A percentile compares a stretch with the other conserved stretches of the same genome.
phyloP scores from a whole-genome alignment of 306 rosid species.

The Vachellia collinsii region DNA sequence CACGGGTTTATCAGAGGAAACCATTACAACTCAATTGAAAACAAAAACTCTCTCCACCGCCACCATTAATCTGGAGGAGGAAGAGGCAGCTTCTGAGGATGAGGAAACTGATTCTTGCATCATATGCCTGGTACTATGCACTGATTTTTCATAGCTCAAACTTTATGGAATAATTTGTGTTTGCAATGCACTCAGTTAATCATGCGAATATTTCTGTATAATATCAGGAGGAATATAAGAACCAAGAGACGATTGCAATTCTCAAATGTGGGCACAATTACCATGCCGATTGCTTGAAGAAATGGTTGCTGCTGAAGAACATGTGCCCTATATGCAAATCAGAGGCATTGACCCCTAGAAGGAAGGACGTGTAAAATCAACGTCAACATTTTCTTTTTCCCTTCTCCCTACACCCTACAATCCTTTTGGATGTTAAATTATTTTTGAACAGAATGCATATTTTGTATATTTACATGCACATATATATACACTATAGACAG shows the following conservation, averaged over 20 bases:
- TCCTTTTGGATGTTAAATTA: conserved; percentile 35
- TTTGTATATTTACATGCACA: conserved; percentile 62
- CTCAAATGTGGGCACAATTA: conserved; percentile 90
- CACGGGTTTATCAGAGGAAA: conserved; percentile 85
- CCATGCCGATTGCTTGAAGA: conserved; percentile 77
- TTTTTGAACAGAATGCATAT: conserved; percentile 43
- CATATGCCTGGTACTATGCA: conserved; percentile 79
- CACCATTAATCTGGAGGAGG: conserved; percentile 57
- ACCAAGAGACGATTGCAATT: conserved; percentile 68
- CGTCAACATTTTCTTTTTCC: conserved; percentile 27
- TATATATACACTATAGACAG: conserved; percentile 59
- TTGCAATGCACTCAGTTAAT: background rate
- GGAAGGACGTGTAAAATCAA: conserved; percentile 44
- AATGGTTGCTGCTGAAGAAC: conserved; percentile 87
- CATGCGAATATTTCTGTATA: conserved; percentile 11
- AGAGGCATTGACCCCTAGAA: conserved; percentile 65
- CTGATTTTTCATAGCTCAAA: background rate
- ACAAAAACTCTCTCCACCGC: conserved; percentile 44
- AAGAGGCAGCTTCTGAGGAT: conserved; percentile 60
- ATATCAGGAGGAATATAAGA: conserved; percentile 76
- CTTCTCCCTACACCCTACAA: conserved; percentile 21
- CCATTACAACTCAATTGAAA: conserved; percentile 56
- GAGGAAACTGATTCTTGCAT: conserved; percentile 74
- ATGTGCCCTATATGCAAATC: conserved; percentile 97
- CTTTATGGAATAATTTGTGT: conserved; percentile 13